Evolutionary conservation across 164 flowering plant species (phyloP).

Genomic region (Protea cynaroides): DNA sequence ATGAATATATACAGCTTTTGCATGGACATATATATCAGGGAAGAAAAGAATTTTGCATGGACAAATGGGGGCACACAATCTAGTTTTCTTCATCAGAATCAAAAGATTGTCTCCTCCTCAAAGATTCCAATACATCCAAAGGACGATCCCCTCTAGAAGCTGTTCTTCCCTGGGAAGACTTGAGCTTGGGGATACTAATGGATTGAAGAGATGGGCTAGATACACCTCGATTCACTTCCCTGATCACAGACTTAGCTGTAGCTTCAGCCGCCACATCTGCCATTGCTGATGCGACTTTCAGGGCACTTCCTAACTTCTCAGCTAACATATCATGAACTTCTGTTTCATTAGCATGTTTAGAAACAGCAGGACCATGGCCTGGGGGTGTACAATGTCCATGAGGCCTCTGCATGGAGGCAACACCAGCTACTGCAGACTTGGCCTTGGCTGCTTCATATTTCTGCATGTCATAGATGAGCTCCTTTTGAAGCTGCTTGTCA

Average conservation of each 20-base stretch:
- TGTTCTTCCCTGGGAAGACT: constrained; percentile 26
- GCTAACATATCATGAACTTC: constrained; percentile 13
- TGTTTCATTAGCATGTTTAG: constrained; percentile 13
- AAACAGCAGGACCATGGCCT: constrained; percentile 5
- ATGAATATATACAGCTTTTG: too few relatives aligned
- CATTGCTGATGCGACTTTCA: constrained; percentile 59
- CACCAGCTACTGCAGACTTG: constrained; percentile 43
- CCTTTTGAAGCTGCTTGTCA: constrained; percentile 89
- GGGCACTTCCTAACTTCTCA: constrained; percentile 26
- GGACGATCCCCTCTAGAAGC: constrained; percentile 22
- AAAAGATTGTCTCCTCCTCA: constrained; percentile 70
- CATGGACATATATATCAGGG: too few relatives aligned
- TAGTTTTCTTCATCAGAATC: constrained; percentile 64
- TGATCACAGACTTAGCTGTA: constrained; percentile 65
- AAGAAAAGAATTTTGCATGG: neutral
- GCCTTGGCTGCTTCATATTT: constrained; percentile 70
- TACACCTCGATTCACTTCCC: constrained; percentile 46
- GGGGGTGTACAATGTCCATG: constrained; percentile 25
- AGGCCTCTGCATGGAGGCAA: constrained; percentile 35
- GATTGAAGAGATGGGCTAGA: constrained; percentile 54
- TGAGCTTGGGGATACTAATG: constrained; percentile 67
- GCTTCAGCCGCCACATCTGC: constrained; percentile 69
- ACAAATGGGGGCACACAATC: constrained; percentile 2
- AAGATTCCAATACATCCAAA: constrained; percentile 55
- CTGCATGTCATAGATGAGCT: constrained; percentile 90